Conservation (phyloP, 176 grass and related monocot genomes). For the Oryza officinalis region DNA sequence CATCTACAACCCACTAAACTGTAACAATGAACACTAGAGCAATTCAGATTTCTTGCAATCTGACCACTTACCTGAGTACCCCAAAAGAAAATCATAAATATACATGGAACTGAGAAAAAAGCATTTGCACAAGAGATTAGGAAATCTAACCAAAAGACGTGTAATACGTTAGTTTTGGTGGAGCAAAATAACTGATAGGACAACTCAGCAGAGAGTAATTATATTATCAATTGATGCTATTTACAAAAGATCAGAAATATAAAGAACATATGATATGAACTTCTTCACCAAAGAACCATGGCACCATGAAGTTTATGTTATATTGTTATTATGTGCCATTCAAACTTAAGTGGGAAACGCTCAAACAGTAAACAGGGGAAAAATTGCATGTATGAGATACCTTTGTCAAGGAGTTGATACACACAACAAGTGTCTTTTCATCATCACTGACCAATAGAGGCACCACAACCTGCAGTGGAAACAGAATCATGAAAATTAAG, state of each 20-base stretch:
- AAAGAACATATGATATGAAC: background rate
- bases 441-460: constrained; percentile 92
- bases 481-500: constrained; percentile 32
- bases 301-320: background rate
- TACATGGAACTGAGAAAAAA: background rate
- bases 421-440: constrained; percentile 95
- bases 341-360: constrained; percentile 9
- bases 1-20: background rate
- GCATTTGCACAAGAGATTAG: background rate
- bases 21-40: background rate
- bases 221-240: constrained; percentile 11
- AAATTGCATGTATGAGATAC: constrained; percentile 48
- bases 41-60: background rate
- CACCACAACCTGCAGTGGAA: constrained; percentile 71
- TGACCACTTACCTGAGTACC: background rate
- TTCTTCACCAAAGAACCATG: background rate
- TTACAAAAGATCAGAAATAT: constrained; percentile 7
- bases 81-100: background rate
- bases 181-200: background rate
- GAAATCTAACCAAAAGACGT: background rate
- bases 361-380: background rate
- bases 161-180: background rate
- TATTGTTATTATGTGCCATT: background rate
- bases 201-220: constrained; percentile 1
- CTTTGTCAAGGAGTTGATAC: constrained; percentile 99